Evolutionary conservation across 2,329 filamentous ascomycete genomes (phyloP).

Genomic region (Akanthomyces muscarius): DNA sequence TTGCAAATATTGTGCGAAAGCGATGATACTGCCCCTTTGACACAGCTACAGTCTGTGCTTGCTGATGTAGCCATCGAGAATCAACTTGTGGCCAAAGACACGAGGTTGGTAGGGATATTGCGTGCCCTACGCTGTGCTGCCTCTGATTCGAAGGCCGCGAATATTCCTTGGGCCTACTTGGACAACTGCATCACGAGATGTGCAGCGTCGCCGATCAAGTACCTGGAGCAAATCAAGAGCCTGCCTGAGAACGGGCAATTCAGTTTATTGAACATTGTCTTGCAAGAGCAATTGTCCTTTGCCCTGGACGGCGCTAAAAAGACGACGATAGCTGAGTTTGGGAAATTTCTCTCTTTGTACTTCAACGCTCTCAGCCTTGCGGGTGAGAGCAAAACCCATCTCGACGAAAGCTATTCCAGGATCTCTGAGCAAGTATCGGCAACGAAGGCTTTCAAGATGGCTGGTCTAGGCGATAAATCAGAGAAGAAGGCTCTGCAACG

Average conservation of each 20-base stretch:
- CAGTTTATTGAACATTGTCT: conserved; percentile 64
- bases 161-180: conserved; percentile 63
- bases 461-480: conserved; percentile 20
- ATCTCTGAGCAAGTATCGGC: conserved; percentile 30
- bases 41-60: conserved; percentile 53
- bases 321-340: conserved; percentile 42
- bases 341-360: conserved; percentile 55
- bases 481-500: conserved; percentile 21
- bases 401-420: conserved; percentile 29
- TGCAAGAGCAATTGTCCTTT: conserved; percentile 77
- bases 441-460: conserved; percentile 22
- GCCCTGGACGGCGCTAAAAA: conserved; percentile 48
- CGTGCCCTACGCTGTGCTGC: conserved; percentile 27
- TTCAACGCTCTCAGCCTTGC: conserved; percentile 51
- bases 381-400: conserved; percentile 38
- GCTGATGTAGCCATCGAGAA: conserved; percentile 59
- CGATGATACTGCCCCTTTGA: conserved; percentile 28
- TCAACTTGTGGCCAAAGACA: conserved; percentile 56
- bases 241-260: conserved; percentile 22
- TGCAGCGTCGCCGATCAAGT: conserved; percentile 73
- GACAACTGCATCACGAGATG: conserved; percentile 80
- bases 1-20: conserved; percentile 44
- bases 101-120: conserved; percentile 47
- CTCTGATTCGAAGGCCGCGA: conserved; percentile 27
- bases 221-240: conserved; percentile 66